phyloP scores from a whole-genome alignment of 495 filamentous ascomycete species.

The Hypoxylon fragiforme region DNA sequence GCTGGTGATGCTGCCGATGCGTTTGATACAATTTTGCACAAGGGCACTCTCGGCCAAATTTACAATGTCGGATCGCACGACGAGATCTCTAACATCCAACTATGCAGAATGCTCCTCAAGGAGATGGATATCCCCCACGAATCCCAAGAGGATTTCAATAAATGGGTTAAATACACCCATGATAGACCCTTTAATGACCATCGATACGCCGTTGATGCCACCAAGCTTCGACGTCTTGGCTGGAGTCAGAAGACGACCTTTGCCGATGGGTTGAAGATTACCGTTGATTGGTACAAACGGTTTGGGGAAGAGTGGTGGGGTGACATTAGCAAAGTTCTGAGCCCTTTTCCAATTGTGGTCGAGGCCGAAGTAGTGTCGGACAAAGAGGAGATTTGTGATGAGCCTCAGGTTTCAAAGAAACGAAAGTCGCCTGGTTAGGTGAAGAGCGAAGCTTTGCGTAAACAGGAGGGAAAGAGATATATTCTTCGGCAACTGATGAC shows the following conservation, averaged over 20 bases:
- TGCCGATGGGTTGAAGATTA: constrained; percentile 62
- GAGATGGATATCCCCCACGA: constrained; percentile 51
- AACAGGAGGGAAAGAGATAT: not conserved
- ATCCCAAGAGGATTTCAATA: constrained; percentile 47
- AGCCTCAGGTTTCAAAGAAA: constrained; percentile 41
- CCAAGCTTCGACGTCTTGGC: constrained; percentile 65
- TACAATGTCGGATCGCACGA: constrained; percentile 75
- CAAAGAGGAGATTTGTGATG: constrained; percentile 52
- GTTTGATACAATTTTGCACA: constrained; percentile 76
- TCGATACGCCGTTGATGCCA: constrained; percentile 67
- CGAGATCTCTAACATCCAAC: constrained; percentile 64
- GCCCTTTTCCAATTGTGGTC: constrained; percentile 60
- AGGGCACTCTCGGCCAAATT: constrained; percentile 63
- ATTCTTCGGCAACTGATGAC: not conserved
- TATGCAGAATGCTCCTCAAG: constrained; percentile 61
- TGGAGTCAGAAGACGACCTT: constrained; percentile 68
- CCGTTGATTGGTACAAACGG: constrained; percentile 69
- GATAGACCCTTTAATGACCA: constrained; percentile 77
- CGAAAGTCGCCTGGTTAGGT: constrained; percentile 48
- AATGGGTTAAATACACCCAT: constrained; percentile 65
- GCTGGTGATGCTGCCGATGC: constrained; percentile 75
- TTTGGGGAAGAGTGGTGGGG: constrained; percentile 73
- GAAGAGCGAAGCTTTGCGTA: not conserved
- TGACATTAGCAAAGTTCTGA: constrained; percentile 66
- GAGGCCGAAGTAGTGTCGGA: constrained; percentile 54